Percentiles rank a stretch among this genome's conserved stretches.
Evolutionary conservation across 2,329 filamentous ascomycete genomes (phyloP).

Genomic region (Trichocomaceae sp.): DNA sequence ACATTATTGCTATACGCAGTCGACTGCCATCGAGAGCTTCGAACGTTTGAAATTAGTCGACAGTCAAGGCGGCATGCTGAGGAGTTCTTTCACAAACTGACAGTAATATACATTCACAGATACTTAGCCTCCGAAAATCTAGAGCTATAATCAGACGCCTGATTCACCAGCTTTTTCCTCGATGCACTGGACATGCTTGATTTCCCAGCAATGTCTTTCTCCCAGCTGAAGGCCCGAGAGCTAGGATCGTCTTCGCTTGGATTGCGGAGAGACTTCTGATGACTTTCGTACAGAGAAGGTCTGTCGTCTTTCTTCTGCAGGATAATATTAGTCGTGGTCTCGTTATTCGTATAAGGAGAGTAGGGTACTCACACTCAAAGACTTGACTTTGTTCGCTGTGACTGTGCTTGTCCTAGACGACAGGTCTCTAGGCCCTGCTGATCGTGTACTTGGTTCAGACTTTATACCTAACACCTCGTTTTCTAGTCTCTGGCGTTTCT

Average conservation of each 20-base stretch:
- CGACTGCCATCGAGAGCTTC: neutral
- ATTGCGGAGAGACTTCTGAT: constrained; percentile 38
- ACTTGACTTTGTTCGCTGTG: constrained; percentile 49
- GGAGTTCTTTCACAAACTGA: neutral
- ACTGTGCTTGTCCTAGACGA: constrained; percentile 32
- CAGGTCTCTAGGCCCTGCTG: constrained; percentile 13
- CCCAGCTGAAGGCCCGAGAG: constrained; percentile 72
- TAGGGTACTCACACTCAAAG: constrained; percentile 41
- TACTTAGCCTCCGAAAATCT: constrained; percentile 65
- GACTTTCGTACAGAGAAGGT: constrained; percentile 56
- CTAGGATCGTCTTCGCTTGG: constrained; percentile 73
- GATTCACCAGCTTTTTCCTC: constrained; percentile 66
- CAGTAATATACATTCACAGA: constrained; percentile 31
- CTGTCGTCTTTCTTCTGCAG: constrained; percentile 49
- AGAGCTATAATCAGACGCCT: constrained; percentile 69
- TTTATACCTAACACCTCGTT: constrained; percentile 73
- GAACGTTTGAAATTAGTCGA: neutral
- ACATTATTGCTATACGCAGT: neutral
- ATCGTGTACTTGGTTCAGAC: constrained; percentile 20
- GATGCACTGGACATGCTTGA: constrained; percentile 63
- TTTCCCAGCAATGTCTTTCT: constrained; percentile 80
- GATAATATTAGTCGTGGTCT: neutral
- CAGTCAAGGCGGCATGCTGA: neutral
- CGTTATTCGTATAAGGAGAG: neutral
- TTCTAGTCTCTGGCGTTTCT: constrained; percentile 72